Evolutionary conservation across 345 rosid species (phyloP), one percentile per base, ranked within the genome.

Genomic region (Jatropha curcas): DNA sequence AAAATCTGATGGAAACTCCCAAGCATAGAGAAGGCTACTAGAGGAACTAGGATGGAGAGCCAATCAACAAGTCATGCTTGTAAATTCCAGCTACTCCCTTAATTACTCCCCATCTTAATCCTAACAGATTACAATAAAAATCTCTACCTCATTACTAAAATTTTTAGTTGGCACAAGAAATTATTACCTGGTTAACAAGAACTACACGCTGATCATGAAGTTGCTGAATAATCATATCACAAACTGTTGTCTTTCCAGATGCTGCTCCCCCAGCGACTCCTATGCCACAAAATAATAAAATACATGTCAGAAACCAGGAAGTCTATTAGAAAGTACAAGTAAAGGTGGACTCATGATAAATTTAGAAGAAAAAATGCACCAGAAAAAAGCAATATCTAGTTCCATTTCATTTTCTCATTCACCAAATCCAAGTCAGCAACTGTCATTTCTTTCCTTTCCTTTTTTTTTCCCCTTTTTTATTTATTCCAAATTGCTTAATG

Each of bases 231-330:
- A 96, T 96, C 98, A 96, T 91, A 85, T 96, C 97, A 71, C 99
- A 96, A 30, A 93, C 98, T 60, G 99, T 86, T 78, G 99, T 93
- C 84, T 96, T 96, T 50, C 99, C 99, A 20, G 99, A 90, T 55
- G 99, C 98, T 3, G 99, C 96, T 33, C 98, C 99, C 34, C 99
- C 98, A 67, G 96, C 98, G 82, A 95, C 99, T 68, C 99, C 99
- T 92, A 73, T 58, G 31, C 27, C 51, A 57, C 41, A 53, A 55
- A 39, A 60, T 33, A 19, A 30, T 50, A 27, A 55, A 68, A 52
- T 8, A 25, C 53, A 53, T 11, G 27, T 73, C 51, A 64, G 50
- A 33, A 60, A 60, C 31, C 31, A n/a, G 27, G 9, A 19, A 2
- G 14, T 19, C 28, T 19, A 19, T 30, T 7, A 65, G 8, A 2